Conservation (phyloP, 768 basidiomycete genomes). For the Paxillus rubicundulus region DNA sequence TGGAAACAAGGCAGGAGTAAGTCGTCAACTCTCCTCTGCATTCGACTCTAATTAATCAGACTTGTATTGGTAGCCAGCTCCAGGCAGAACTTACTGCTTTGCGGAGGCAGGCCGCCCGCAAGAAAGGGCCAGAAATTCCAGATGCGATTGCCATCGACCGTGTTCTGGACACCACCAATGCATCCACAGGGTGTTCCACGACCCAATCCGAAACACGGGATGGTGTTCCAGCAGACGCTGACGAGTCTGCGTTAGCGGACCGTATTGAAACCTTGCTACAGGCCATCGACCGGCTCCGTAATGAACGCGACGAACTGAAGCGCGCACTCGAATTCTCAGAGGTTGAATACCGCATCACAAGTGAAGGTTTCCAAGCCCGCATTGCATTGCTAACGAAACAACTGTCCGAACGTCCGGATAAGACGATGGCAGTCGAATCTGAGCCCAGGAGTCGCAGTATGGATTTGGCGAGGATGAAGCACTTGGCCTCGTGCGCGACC, state of each 20-base stretch:
- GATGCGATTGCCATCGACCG: constrained; percentile 4
- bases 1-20: constrained; percentile 28
- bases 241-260: constrained; percentile 29
- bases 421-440: constrained; percentile 1
- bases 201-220: constrained; percentile 1
- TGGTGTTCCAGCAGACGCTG: constrained; percentile 4
- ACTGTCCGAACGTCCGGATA: constrained; percentile 23
- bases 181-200: not conserved
- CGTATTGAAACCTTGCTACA: constrained; percentile 56
- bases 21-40: constrained; percentile 5
- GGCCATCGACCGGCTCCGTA: constrained; percentile 65
- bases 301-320: constrained; percentile 60
- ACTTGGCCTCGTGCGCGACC: constrained; percentile 32
- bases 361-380: constrained; percentile 56
- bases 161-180: not conserved
- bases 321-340: constrained; percentile 68
- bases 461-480: constrained; percentile 21
- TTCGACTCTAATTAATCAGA: not conserved
- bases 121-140: not conserved
- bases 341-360: constrained; percentile 61
- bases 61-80: constrained; percentile 16
- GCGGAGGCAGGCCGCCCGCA: not conserved
- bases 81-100: constrained; percentile 15
- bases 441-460: not conserved
- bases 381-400: constrained; percentile 34